Percentiles rank a stretch among this genome's conserved stretches.
These are phyloP conservation scores for Lentinula novae-zelandiae DNA, from an alignment of 1,284 basidiomycete genomes.

Conservation along the genomic window DNA sequence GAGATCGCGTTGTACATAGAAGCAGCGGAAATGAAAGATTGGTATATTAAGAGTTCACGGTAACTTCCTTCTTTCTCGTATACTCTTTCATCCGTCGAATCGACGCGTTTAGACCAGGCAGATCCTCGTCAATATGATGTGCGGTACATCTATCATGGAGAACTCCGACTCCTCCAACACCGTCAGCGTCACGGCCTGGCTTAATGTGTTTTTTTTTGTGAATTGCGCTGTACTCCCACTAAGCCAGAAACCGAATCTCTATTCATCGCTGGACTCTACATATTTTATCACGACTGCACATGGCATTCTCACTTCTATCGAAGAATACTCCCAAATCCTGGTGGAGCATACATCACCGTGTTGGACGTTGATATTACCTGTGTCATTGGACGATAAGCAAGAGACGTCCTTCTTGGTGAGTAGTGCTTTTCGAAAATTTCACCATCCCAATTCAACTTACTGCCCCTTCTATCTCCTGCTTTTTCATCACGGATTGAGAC, in stretches of 20 bases:
- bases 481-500: slow-evolving; percentile 14
- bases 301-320: slow-evolving; percentile 78
- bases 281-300: slow-evolving; percentile 63
- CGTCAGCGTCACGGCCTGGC: too few species aligned
- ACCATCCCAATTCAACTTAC: background rate
- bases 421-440: background rate
- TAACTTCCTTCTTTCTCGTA: slow-evolving; percentile 14
- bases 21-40: slow-evolving; percentile 39
- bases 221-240: background rate
- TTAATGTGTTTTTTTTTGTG: too few species aligned
- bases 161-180: too few species aligned
- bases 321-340: slow-evolving; percentile 59
- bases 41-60: slow-evolving; percentile 63
- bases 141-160: slow-evolving; percentile 47
- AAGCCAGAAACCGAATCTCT: slow-evolving; percentile 80
- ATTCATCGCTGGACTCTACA: slow-evolving; percentile 67
- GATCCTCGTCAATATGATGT: slow-evolving; percentile 52
- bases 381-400: slow-evolving; percentile 62
- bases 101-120: slow-evolving; percentile 10
- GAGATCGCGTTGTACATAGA: slow-evolving; percentile 61
- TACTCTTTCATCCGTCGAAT: background rate
- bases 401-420: slow-evolving; percentile 62
- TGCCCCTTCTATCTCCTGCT: background rate
- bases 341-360: slow-evolving; percentile 69
- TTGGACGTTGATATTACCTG: slow-evolving; percentile 60